phyloP scores from a whole-genome alignment of 1,139 yeast species.

The Taphrina pruni region DNA sequence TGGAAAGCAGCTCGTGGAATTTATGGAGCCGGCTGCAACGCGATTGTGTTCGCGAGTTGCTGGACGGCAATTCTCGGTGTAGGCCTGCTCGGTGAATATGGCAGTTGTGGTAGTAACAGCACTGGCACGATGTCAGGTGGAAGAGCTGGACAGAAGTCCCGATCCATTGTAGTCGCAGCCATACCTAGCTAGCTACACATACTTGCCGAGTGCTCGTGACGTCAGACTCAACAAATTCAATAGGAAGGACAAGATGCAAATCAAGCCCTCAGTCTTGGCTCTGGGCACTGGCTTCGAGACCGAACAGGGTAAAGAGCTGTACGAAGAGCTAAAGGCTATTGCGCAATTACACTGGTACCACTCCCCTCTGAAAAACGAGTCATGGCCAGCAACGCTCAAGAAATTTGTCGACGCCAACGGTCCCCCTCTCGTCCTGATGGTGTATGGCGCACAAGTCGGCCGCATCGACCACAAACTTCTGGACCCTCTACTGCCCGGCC shows the following conservation, averaged over 20 bases:
- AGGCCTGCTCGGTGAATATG: no score
- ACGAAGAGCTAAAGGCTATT: neutral
- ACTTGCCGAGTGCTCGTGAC: no score
- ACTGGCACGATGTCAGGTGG: no score
- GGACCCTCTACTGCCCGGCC: slow-evolving; percentile 1
- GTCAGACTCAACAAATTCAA: no score
- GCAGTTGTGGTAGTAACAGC: no score
- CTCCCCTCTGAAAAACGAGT: slow-evolving; percentile 3
- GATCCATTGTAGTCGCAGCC: no score
- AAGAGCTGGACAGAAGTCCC: no score
- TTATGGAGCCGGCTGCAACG: no score
- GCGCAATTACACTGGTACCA: slow-evolving; percentile 12
- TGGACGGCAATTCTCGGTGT: no score
- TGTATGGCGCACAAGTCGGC: slow-evolving; percentile 3
- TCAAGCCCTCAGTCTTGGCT: slow-evolving; percentile 11
- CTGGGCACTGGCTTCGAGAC: slow-evolving; percentile 5
- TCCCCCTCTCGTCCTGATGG: slow-evolving; percentile 6
- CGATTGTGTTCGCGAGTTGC: no score
- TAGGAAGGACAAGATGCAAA: neutral
- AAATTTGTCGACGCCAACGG: neutral
- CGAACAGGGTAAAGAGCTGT: neutral
- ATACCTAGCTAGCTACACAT: no score
- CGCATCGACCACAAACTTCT: slow-evolving; percentile 1
- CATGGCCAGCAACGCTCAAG: slow-evolving; percentile 3
- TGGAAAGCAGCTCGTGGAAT: no score